Evolutionary conservation across 345 rosid genomes (phyloP).

Genomic region (Diplotaxis tenuifolia): DNA sequence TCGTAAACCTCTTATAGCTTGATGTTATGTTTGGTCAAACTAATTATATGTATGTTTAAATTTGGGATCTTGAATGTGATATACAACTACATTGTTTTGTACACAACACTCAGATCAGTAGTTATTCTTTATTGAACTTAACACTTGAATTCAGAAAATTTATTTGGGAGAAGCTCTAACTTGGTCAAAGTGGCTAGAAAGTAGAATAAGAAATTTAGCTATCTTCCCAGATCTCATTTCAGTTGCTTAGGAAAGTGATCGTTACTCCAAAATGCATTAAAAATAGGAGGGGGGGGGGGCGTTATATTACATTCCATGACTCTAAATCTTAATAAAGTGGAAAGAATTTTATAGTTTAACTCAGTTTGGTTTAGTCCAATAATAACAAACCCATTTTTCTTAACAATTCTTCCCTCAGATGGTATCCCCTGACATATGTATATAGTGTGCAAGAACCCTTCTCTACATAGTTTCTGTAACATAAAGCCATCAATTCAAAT

Average conservation of each 20-base stretch:
- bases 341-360: too few species aligned
- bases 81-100: too few species aligned
- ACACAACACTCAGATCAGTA: background rate
- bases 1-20: too few species aligned
- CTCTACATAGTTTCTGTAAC: background rate
- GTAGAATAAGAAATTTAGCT: background rate
- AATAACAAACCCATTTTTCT: background rate
- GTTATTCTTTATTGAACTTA: background rate
- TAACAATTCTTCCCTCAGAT: background rate
- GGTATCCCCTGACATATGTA: background rate
- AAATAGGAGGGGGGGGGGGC: background rate
- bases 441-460: background rate
- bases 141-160: background rate
- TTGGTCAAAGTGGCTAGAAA: background rate
- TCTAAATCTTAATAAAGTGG: background rate
- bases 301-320: background rate
- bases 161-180: background rate
- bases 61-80: too few species aligned
- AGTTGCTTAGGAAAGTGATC: background rate
- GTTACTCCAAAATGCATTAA: background rate
- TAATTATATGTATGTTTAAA: too few species aligned
- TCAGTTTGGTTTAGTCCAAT: background rate
- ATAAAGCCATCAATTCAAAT: background rate
- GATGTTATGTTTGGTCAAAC: too few species aligned
- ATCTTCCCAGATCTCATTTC: too few species aligned